Conservation (phyloP, 2,329 filamentous ascomycete genomes). For the Pseudomassariella vexata region DNA sequence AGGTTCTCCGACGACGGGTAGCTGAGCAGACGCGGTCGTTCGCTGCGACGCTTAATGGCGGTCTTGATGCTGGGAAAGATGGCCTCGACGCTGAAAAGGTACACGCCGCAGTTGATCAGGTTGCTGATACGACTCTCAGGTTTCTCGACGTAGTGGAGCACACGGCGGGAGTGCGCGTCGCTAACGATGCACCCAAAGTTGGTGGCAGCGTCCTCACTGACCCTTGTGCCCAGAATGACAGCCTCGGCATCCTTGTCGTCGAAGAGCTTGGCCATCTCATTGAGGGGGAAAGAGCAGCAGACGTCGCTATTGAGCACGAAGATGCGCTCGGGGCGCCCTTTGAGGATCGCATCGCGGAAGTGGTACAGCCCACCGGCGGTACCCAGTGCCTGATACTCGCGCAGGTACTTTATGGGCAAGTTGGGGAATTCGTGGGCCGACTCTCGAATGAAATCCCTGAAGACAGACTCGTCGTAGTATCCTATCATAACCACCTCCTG, state of each 20-base stretch:
- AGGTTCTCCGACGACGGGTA: conserved; percentile 96
- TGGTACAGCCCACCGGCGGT: conserved; percentile 97
- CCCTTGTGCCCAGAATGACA: conserved; percentile 87
- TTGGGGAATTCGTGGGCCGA: conserved; percentile 77
- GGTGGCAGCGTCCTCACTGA: conserved; percentile 82
- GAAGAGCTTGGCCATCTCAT: conserved; percentile 92
- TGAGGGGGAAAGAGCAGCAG: conserved; percentile 95
- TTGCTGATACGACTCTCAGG: conserved; percentile 96
- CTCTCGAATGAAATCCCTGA: conserved; percentile 97
- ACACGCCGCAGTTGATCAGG: conserved; percentile 98
- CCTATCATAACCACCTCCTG: conserved; percentile 97
- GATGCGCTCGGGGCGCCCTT: conserved; percentile 88
- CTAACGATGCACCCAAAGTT: conserved; percentile 99
- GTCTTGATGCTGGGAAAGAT: conserved; percentile 94
- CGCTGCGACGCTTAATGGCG: conserved; percentile 91
- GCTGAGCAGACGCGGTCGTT: conserved; percentile 84
- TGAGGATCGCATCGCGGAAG: conserved; percentile 97
- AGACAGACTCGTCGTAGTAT: conserved; percentile 96
- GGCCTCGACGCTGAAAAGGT: conserved; percentile 90
- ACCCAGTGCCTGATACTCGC: conserved; percentile 94
- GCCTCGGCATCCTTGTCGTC: conserved; percentile 95
- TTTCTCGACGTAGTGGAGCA: conserved; percentile 99
- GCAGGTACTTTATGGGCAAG: conserved; percentile 88
- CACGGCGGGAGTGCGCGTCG: conserved; percentile 86
- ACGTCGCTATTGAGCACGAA: conserved; percentile 98